Evolutionary conservation across 2,329 filamentous ascomycete genomes (phyloP).

Genomic region (Fusarium mundagurra): DNA sequence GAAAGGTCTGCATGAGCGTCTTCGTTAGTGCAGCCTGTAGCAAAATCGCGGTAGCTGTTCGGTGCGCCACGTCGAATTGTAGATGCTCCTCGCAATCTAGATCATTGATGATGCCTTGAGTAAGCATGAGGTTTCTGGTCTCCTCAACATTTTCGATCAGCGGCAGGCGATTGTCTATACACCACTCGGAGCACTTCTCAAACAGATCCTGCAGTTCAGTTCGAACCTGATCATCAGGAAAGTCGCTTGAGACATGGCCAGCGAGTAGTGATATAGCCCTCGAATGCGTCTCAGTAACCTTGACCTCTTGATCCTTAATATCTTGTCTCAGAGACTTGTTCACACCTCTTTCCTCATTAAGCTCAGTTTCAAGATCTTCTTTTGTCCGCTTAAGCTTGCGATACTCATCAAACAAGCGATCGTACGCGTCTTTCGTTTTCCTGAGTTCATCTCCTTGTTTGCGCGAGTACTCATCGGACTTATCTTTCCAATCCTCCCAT

Average conservation of each 20-base stretch:
- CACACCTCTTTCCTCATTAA: neutral
- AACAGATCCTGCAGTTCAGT: neutral
- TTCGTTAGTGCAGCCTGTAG: neutral
- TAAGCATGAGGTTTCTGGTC: neutral
- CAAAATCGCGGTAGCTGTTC: neutral
- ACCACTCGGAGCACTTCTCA: neutral
- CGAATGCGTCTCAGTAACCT: neutral
- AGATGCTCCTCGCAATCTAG: neutral
- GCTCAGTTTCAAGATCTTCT: neutral
- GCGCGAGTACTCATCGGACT: neutral
- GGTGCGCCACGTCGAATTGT: neutral
- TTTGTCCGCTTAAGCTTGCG: neutral
- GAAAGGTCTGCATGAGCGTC: neutral
- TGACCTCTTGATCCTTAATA: neutral
- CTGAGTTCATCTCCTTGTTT: neutral
- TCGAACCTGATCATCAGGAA: neutral
- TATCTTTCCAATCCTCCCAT: neutral
- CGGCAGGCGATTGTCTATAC: neutral
- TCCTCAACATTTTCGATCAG: neutral
- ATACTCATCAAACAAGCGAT: neutral
- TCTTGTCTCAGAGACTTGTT: neutral
- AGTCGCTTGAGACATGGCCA: neutral
- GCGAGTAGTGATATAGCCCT: neutral
- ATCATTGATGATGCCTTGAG: neutral
- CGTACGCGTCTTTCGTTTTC: neutral